Evolutionary conservation across 2,329 filamentous ascomycete species (phyloP), one percentile per base, ranked within the genome.

Genomic region (Clarireedia sp.): DNA sequence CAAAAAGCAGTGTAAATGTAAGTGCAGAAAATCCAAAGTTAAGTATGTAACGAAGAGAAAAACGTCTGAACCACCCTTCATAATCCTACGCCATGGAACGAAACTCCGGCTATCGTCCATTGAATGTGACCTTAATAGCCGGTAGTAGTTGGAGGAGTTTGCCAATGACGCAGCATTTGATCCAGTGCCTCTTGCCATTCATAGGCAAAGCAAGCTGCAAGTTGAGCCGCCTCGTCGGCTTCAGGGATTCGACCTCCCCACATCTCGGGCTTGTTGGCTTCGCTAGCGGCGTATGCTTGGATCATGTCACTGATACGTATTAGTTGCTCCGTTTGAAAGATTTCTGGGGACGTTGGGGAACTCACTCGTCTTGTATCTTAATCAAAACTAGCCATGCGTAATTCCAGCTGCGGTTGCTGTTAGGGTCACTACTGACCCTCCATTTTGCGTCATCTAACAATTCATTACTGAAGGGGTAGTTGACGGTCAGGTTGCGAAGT

Each of bases 321-420:
- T 4, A 17, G 23, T 24, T 37, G 26, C 33, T 49, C 26, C 45
- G 17, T 44, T 5, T 1, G 36, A 2, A 17, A 2, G 17, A 43
- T 29, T 12, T 14, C 33, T 26, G 14, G 51, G 45, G 17, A 44
- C 17, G 6, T 24, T 5, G 12, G 8, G 16, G 21, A 23, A 74
- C 80, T 69, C 72, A 85, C 83, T 85, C 82, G 55, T 81, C 78
- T 21, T 77, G 74, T 50, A 89, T 82, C 68, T 87, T 88, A 43
- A 72, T 72, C 9, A 90, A 71, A 33, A 86, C 82, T 46, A 90
- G 72, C 86, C 86, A 90, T 43, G 84, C 86, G 62, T 86, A 75
- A 66, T 90, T 90, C 86, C 87, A 90, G 66, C 85, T 89, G 23
- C 82, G 77, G 62, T 82, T 83, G 60, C 82, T 86, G 17, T 77